These are phyloP conservation scores for Geranium rotundifolium DNA, from an alignment of 345 rosid species.

Conservation along the genomic window DNA sequence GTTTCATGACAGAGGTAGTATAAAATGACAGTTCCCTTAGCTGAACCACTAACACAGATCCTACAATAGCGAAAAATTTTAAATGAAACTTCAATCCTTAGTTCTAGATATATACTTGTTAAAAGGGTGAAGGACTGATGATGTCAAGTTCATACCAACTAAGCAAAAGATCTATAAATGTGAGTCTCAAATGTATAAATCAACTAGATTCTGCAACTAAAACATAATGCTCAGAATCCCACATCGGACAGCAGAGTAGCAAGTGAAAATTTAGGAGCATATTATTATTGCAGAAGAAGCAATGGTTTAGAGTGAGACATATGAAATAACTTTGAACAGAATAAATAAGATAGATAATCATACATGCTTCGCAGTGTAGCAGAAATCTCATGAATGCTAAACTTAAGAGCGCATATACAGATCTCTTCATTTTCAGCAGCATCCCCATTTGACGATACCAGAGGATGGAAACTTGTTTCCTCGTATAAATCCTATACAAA, in stretches of 20 bases:
- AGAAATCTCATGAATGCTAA: conserved; percentile 40
- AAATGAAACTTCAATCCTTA: no score
- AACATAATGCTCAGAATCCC: background rate
- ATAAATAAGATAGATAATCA: conserved; percentile 5
- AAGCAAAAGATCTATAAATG: no score
- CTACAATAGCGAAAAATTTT: no score
- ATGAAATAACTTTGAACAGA: background rate
- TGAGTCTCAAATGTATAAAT: background rate
- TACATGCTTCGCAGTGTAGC: conserved; percentile 42
- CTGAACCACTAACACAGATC: no score
- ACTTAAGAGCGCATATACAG: conserved; percentile 42
- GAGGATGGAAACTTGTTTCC: conserved; percentile 72
- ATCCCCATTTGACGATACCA: conserved; percentile 25
- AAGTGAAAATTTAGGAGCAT: no score
- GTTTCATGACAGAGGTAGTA: background rate
- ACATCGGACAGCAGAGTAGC: background rate
- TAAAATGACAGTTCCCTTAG: no score
- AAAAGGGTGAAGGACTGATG: no score
- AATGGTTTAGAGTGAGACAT: background rate
- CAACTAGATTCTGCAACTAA: background rate
- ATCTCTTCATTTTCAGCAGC: conserved; percentile 33
- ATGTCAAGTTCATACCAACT: no score
- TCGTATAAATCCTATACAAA: conserved; percentile 73
- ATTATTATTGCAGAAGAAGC: background rate
- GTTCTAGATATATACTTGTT: no score